Conservation (phyloP, 108 stramenopile species). For the Licmophora abbreviata region DNA sequence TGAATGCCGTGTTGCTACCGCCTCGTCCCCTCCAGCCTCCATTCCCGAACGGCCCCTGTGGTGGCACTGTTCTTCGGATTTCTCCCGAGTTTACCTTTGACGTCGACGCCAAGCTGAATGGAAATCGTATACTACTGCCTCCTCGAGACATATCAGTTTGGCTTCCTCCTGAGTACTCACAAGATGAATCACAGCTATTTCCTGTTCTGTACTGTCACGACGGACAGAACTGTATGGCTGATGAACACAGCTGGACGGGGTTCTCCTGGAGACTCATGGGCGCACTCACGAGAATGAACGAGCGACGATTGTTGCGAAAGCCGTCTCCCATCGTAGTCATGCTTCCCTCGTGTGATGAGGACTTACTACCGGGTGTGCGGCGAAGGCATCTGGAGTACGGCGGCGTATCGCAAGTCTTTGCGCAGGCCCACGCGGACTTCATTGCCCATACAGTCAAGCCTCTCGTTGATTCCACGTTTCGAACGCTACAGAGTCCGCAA, state of each 20-base stretch:
- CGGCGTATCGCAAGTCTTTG: constrained; percentile 35
- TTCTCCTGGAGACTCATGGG: constrained; percentile 56
- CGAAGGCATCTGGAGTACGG: constrained; percentile 57
- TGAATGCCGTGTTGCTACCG: too few species aligned
- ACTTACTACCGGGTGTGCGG: constrained; percentile 26
- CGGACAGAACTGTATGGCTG: constrained; percentile 54
- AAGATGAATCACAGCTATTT: constrained; percentile 10
- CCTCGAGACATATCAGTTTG: constrained; percentile 52
- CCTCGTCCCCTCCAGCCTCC: constrained; percentile 28
- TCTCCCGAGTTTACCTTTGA: constrained; percentile 32
- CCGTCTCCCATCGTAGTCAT: constrained; percentile 29
- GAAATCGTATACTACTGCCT: constrained; percentile 28
- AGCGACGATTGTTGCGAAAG: constrained; percentile 23
- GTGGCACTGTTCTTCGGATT: constrained; percentile 30
- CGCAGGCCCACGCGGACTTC: constrained; percentile 58
- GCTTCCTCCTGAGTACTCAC: constrained; percentile 53
- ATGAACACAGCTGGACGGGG: constrained; percentile 57
- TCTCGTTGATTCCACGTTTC: constrained; percentile 36
- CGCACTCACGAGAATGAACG: constrained; percentile 51
- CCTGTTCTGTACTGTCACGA: constrained; percentile 61
- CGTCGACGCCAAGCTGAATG: constrained; percentile 23
- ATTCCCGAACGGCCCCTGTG: constrained; percentile 51
- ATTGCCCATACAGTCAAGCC: constrained; percentile 57
- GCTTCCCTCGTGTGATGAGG: constrained; percentile 22
- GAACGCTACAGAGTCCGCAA: constrained; percentile 26